phyloP scores from a whole-genome alignment of 2,329 filamentous ascomycete genomes.

The Chrysoporthe puriensis region DNA sequence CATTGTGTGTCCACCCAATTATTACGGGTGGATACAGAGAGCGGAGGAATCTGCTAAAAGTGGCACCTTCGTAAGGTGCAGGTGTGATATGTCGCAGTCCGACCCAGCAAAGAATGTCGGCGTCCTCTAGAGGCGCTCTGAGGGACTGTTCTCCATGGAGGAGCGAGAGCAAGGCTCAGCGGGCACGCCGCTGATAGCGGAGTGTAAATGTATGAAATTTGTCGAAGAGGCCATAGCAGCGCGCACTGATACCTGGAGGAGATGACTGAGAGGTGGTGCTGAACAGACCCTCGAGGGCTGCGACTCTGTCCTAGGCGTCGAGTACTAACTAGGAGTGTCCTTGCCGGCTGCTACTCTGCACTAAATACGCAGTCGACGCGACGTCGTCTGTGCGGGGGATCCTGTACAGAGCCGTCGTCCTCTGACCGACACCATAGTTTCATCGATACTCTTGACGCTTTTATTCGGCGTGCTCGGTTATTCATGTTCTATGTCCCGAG shows the following conservation, averaged over 20 bases:
- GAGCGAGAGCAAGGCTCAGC: not conserved
- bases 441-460: not conserved
- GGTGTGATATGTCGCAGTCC: not conserved
- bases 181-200: too few relatives aligned
- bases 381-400: not conserved
- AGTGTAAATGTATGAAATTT: not conserved
- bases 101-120: not conserved
- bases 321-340: not conserved
- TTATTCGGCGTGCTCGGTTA: not conserved
- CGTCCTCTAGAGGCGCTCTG: not conserved
- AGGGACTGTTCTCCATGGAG: not conserved
- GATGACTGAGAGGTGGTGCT: not conserved
- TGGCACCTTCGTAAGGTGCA: not conserved
- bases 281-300: not conserved
- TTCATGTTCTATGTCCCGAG: too few relatives aligned
- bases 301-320: not conserved
- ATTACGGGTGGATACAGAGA: not conserved
- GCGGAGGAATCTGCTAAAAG: not conserved
- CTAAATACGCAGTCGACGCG: not conserved
- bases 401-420: not conserved
- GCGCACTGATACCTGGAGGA: not conserved
- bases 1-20: not conserved
- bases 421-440: not conserved
- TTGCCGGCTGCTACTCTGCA: not conserved
- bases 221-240: not conserved